Conservation (phyloP, 345 rosid genomes). For the Durio zibethinus region DNA sequence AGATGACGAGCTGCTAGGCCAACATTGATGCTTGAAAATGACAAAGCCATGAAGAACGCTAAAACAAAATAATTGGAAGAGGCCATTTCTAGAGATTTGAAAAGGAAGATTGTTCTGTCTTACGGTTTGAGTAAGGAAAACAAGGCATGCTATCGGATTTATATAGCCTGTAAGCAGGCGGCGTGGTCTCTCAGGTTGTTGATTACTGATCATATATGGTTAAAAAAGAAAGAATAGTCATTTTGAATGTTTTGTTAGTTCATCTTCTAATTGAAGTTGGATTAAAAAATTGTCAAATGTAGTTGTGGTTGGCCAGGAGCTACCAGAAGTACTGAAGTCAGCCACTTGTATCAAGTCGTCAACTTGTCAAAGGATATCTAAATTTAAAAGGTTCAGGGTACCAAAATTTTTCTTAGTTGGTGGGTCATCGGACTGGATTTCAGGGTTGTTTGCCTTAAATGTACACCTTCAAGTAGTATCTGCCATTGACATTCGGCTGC, state of each 20-base stretch:
- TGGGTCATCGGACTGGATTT: neutral
- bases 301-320: neutral
- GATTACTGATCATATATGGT: neutral
- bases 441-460: too few species aligned
- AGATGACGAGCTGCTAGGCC: constrained; percentile 21
- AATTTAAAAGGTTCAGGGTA: neutral
- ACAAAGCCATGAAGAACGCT: neutral
- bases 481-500: neutral
- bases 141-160: neutral
- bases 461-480: neutral
- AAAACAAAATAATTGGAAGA: neutral
- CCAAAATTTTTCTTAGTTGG: neutral
- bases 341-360: neutral
- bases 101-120: too few species aligned
- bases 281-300: neutral
- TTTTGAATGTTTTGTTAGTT: neutral
- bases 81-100: constrained; percentile 10
- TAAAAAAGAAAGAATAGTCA: neutral
- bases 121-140: too few species aligned
- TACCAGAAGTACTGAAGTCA: neutral
- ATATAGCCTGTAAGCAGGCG: neutral
- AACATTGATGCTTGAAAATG: neutral
- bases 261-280: neutral
- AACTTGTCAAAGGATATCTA: too few species aligned
- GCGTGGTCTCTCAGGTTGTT: neutral